phyloP scores from a whole-genome alignment of 1,284 basidiomycete genomes.

The Melampsora americana region DNA sequence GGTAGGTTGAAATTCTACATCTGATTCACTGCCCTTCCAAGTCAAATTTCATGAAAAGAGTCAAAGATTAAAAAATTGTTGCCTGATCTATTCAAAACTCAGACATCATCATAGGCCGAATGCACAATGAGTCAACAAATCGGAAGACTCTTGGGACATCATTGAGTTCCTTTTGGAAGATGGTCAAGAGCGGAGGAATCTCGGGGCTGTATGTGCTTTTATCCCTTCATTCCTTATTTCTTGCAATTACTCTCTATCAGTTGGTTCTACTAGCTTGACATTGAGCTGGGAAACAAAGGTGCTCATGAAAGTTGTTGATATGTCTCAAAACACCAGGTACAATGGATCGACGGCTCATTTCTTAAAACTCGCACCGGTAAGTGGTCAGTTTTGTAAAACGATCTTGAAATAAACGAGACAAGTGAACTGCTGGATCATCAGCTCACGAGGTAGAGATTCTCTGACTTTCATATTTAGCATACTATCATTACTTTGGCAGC shows the following conservation, averaged over 20 bases:
- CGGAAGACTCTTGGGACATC: too few species aligned
- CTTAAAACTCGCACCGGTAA: constrained; percentile 49
- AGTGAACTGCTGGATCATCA: too few species aligned
- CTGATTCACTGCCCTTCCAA: too few species aligned
- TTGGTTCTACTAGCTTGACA: constrained; percentile 85
- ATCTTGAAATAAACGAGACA: too few species aligned
- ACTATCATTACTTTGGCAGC: constrained; percentile 50
- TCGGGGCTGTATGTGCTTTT: background rate
- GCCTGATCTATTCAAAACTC: too few species aligned
- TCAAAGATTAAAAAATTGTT: too few species aligned
- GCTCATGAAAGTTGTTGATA: constrained; percentile 31
- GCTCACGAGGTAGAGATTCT: too few species aligned
- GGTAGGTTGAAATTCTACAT: too few species aligned
- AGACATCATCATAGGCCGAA: too few species aligned
- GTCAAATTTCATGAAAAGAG: too few species aligned
- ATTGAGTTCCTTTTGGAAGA: background rate
- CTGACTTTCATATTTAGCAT: constrained; percentile 34
- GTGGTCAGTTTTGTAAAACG: background rate
- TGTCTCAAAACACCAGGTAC: constrained; percentile 28
- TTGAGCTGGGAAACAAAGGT: constrained; percentile 76
- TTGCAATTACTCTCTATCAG: constrained; percentile 63
- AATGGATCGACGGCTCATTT: constrained; percentile 52
- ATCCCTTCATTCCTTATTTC: background rate
- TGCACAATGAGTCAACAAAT: too few species aligned
- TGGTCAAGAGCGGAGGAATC: background rate